Evolutionary conservation across 2,329 filamentous ascomycete species (phyloP).

Genomic region (Passalora sequoiae): DNA sequence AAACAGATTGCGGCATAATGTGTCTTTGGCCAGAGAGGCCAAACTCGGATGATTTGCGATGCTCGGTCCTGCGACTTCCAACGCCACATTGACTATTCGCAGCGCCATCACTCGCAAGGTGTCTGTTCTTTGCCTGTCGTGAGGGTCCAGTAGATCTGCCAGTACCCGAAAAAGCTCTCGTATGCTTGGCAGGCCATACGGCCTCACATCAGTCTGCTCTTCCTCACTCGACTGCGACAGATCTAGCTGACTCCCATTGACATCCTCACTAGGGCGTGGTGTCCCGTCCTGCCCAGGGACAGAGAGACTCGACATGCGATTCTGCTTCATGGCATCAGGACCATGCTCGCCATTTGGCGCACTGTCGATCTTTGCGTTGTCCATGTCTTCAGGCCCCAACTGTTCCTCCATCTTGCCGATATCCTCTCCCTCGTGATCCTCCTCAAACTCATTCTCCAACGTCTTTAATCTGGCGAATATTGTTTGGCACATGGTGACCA

Average conservation of each 20-base stretch:
- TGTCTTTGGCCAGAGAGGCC: slow-evolving; percentile 83
- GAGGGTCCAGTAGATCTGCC: slow-evolving; percentile 87
- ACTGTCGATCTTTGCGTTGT: slow-evolving; percentile 78
- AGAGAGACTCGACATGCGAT: slow-evolving; percentile 59
- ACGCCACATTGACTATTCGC: slow-evolving; percentile 91
- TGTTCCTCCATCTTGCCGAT: slow-evolving; percentile 61
- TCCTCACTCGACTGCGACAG: slow-evolving; percentile 34
- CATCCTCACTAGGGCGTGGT: slow-evolving; percentile 34
- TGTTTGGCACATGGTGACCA: slow-evolving; percentile 98
- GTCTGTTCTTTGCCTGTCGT: slow-evolving; percentile 88
- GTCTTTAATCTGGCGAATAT: slow-evolving; percentile 92
- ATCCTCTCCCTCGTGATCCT: slow-evolving; percentile 55
- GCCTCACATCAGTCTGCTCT: slow-evolving; percentile 60
- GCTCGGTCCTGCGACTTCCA: slow-evolving; percentile 92
- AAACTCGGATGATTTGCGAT: slow-evolving; percentile 89
- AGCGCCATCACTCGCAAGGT: slow-evolving; percentile 96
- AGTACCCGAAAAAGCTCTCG: slow-evolving; percentile 89
- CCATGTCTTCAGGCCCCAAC: slow-evolving; percentile 60
- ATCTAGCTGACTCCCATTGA: slow-evolving; percentile 42
- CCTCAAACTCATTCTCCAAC: slow-evolving; percentile 62
- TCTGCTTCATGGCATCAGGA: slow-evolving; percentile 37
- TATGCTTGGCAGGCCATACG: slow-evolving; percentile 91
- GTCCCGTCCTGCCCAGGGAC: slow-evolving; percentile 31
- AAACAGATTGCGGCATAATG: slow-evolving; percentile 88
- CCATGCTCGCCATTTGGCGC: slow-evolving; percentile 41